Evolutionary conservation across 208 protist species (phyloP), one percentile per base, ranked within the genome.

Genomic region (Crithidia thermophila): DNA sequence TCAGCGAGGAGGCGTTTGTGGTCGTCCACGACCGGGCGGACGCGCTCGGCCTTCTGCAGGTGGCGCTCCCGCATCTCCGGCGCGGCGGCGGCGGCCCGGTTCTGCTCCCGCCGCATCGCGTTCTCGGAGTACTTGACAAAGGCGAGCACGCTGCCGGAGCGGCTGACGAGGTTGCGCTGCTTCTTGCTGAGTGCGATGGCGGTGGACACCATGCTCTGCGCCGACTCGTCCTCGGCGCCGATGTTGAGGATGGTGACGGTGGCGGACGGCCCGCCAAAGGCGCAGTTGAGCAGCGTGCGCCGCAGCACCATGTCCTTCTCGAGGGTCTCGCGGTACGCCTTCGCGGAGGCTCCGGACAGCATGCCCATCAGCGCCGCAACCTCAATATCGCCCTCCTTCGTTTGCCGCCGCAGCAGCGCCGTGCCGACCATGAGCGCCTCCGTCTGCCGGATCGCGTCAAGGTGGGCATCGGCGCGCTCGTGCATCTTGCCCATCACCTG

Each of bases 101-200:
- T 49, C 36, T 64, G 56, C 47, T 81, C 75, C 18, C 69, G 69
- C 51, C 67, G 57, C 55, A 78, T 57, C 30, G 75, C 51, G 27
- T 47, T 33, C 50, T 85, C 74, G 21, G 70, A 78, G 51, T 78
- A 77, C 33, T 43, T 65, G 20, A 80, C 46, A 51, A 82, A 85
- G 27, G 67, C 66, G 20, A 50, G 45, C 45, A 85, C 67, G 65
- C 70, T 77, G 51, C 80, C 74, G 23, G 63, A 36, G 57, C 67
- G 67, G 57, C 64, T 81, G 45, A 67, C 72, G 14, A 79, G 34
- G 58, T 82, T 81, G 56, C 59, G 60, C 51, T 67, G 75, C 50
- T 57, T 52, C 65, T 81, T 80, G 49, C 68, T 68, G 6, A 85
- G 37, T 3, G 58, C 61, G 16, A 71, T 55, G n/a, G 77, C 40